Conservation (phyloP, 2,329 filamentous ascomycete species). For the Capronia coronata region DNA sequence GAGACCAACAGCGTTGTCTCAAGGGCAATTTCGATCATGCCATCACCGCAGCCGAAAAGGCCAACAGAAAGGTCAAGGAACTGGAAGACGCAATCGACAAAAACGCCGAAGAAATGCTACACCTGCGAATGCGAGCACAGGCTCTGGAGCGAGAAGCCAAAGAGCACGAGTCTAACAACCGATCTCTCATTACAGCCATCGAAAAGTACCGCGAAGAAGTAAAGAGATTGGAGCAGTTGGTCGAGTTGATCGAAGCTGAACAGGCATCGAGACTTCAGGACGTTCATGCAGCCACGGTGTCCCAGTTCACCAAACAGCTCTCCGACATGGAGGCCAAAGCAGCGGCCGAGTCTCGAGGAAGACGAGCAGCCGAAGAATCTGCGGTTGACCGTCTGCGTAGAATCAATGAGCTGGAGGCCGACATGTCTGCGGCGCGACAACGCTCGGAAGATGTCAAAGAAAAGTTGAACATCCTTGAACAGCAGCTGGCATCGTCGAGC, state of each 20-base stretch:
- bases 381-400: constrained; percentile 33
- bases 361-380: constrained; percentile 34
- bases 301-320: constrained; percentile 31
- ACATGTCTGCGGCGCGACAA: constrained; percentile 34
- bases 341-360: constrained; percentile 31
- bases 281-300: constrained; percentile 32
- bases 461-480: constrained; percentile 32
- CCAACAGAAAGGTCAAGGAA: constrained; percentile 34
- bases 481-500: constrained; percentile 26
- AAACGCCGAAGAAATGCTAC: constrained; percentile 42
- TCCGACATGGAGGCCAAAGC: constrained; percentile 35
- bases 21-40: constrained; percentile 41
- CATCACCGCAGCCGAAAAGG: constrained; percentile 36
- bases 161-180: constrained; percentile 39
- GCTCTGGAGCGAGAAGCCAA: constrained; percentile 37
- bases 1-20: constrained; percentile 37
- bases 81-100: constrained; percentile 38
- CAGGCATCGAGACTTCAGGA: constrained; percentile 36
- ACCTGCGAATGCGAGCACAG: constrained; percentile 40
- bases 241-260: constrained; percentile 39
- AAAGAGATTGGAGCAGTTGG: constrained; percentile 38
- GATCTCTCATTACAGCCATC: constrained; percentile 38
- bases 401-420: constrained; percentile 36
- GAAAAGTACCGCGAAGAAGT: constrained; percentile 41
- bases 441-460: constrained; percentile 34